Conservation (phyloP, 1,139 yeast species). For the Geotrichum restrictum region DNA sequence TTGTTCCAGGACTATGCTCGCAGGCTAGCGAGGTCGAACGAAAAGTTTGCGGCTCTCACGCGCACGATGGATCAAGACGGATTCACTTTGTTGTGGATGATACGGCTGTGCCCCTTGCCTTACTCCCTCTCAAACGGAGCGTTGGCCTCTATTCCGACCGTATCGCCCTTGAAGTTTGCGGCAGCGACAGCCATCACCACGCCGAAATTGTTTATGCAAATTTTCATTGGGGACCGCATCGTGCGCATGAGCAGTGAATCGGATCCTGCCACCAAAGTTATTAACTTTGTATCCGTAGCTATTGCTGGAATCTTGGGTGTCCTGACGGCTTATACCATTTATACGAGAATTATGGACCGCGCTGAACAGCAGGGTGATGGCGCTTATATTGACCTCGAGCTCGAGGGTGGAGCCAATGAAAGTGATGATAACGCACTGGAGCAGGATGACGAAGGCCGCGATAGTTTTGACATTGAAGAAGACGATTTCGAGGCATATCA, state of each 20-base stretch:
- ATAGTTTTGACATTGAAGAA: slow-evolving; percentile 15
- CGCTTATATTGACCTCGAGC: slow-evolving; percentile 11
- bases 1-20: slow-evolving; percentile 58
- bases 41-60: slow-evolving; percentile 69
- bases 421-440: background rate
- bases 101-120: slow-evolving; percentile 87
- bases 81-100: slow-evolving; percentile 60
- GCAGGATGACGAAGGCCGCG: slow-evolving; percentile 4
- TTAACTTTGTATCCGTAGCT: slow-evolving; percentile 61
- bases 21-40: slow-evolving; percentile 48
- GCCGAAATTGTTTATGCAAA: slow-evolving; percentile 73
- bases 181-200: slow-evolving; percentile 64
- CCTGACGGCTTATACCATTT: slow-evolving; percentile 66
- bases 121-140: slow-evolving; percentile 92
- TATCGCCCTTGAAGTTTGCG: slow-evolving; percentile 42
- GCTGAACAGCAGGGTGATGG: slow-evolving; percentile 13
- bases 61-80: slow-evolving; percentile 67
- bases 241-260: slow-evolving; percentile 60
- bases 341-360: slow-evolving; percentile 35
- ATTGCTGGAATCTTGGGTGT: slow-evolving; percentile 57
- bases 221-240: slow-evolving; percentile 76
- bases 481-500: slow-evolving; percentile 4
- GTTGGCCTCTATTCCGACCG: slow-evolving; percentile 76
- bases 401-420: background rate
- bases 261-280: slow-evolving; percentile 49